phyloP scores from a whole-genome alignment of 2,329 filamentous ascomycete species.

The Trichoderma sp. region DNA sequence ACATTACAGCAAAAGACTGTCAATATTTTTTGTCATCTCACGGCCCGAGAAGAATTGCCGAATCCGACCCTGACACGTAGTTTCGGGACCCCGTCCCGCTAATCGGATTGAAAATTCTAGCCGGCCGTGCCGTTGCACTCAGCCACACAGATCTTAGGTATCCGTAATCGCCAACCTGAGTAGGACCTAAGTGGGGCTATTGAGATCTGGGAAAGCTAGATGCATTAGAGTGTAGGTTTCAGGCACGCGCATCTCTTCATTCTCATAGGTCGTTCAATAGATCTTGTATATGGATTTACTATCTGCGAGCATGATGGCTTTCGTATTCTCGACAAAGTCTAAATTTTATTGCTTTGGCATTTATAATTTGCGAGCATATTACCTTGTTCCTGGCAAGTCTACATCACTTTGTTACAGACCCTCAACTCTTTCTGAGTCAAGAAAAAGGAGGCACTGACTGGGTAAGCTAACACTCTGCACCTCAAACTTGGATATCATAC shows the following conservation, averaged over 20 bases:
- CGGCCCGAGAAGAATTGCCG: neutral
- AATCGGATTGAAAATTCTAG: neutral
- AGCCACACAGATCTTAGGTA: neutral
- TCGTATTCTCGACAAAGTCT: neutral
- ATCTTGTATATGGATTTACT: neutral
- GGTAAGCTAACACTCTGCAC: neutral
- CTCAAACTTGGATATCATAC: neutral
- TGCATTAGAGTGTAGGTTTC: neutral
- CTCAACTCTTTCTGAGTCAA: neutral
- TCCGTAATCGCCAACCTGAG: neutral
- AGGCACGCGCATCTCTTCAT: neutral
- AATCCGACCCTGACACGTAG: neutral
- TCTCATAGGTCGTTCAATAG: neutral
- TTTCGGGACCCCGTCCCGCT: neutral
- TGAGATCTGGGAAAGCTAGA: neutral
- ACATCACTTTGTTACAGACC: neutral
- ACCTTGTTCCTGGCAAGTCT: neutral
- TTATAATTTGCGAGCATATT: neutral
- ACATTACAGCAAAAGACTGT: neutral
- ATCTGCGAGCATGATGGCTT: neutral
- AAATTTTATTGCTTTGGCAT: too few relatives aligned
- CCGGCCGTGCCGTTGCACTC: neutral
- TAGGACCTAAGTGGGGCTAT: neutral
- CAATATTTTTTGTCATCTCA: neutral
- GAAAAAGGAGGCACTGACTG: neutral